Conservation (phyloP, 768 basidiomycete genomes). For the Boletus sensibilis region DNA sequence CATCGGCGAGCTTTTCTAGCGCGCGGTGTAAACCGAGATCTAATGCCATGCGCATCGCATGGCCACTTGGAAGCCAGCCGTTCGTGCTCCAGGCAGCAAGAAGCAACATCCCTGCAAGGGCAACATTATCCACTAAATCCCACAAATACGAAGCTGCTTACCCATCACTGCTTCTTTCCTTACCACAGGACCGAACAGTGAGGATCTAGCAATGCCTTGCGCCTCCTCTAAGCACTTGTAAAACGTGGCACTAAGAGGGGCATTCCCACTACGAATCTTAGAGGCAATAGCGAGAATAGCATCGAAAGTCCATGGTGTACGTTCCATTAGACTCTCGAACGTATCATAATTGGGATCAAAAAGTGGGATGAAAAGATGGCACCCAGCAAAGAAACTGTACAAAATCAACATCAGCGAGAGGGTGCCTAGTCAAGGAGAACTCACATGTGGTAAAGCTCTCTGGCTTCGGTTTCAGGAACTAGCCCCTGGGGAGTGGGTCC, state of each 20-base stretch:
- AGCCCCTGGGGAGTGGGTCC: constrained; percentile 55
- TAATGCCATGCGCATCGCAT: constrained; percentile 94
- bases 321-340: constrained; percentile 87
- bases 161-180: constrained; percentile 95
- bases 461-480: constrained; percentile 80
- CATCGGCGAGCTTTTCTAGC: constrained; percentile 85
- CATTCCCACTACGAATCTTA: constrained; percentile 89
- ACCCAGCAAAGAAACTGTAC: constrained; percentile 89
- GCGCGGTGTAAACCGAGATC: constrained; percentile 93
- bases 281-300: constrained; percentile 89
- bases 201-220: constrained; percentile 91
- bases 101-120: constrained; percentile 73
- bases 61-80: constrained; percentile 93
- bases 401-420: constrained; percentile 1
- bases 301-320: constrained; percentile 95
- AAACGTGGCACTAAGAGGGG: constrained; percentile 80
- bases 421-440: constrained; percentile 27
- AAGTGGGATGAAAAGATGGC: constrained; percentile 93
- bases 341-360: constrained; percentile 94
- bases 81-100: constrained; percentile 93
- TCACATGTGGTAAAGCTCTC: constrained; percentile 90
- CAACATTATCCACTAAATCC: constrained; percentile 1
- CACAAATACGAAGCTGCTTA: constrained; percentile 32
- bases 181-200: constrained; percentile 90
- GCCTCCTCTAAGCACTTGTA: constrained; percentile 93